Evolutionary conservation across 352 stramenopile species (phyloP).

Genomic region (Discostella stelligera): DNA sequence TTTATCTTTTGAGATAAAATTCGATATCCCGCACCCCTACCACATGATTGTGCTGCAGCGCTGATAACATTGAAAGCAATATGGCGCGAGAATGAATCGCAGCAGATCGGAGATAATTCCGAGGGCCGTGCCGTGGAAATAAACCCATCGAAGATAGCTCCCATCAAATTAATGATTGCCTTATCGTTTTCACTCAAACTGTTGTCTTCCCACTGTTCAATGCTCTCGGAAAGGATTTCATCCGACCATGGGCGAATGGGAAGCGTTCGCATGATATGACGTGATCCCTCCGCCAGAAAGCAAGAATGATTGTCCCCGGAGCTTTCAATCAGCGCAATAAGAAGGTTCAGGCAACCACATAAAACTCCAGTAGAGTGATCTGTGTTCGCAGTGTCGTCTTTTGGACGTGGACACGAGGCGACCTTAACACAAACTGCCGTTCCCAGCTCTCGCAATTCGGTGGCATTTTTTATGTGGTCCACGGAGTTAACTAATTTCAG

Average conservation of each 20-base stretch:
- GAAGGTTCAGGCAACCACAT: conserved; percentile 77
- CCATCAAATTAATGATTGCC: conserved; percentile 78
- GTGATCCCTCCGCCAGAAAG: conserved; percentile 58
- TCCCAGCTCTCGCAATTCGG: conserved; percentile 58
- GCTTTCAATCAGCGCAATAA: conserved; percentile 70
- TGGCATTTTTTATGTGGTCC: conserved; percentile 27
- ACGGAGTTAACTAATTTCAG: conserved; percentile 62
- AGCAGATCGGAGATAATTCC: conserved; percentile 72
- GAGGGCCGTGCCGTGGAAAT: conserved; percentile 63
- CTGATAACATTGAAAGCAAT: conserved; percentile 74
- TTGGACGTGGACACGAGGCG: conserved; percentile 59
- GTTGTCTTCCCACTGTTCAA: conserved; percentile 11
- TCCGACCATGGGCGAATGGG: conserved; percentile 64
- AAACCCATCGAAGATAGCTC: conserved; percentile 82
- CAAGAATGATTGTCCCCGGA: conserved; percentile 8
- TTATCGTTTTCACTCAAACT: conserved; percentile 40
- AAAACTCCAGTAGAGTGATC: conserved; percentile 77
- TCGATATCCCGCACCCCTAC: conserved; percentile 61
- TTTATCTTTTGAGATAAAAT: conserved; percentile 70
- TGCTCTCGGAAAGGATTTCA: conserved; percentile 9
- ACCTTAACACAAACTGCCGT: conserved; percentile 78
- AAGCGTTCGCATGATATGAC: conserved; percentile 55
- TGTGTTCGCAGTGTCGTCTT: conserved; percentile 50
- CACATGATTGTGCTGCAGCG: conserved; percentile 64
- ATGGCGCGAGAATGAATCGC: conserved; percentile 71